These are phyloP conservation scores for Mortierella sp. DNA, from an alignment of 371 early-diverging fungal genomes.

Conservation along the genomic window DNA sequence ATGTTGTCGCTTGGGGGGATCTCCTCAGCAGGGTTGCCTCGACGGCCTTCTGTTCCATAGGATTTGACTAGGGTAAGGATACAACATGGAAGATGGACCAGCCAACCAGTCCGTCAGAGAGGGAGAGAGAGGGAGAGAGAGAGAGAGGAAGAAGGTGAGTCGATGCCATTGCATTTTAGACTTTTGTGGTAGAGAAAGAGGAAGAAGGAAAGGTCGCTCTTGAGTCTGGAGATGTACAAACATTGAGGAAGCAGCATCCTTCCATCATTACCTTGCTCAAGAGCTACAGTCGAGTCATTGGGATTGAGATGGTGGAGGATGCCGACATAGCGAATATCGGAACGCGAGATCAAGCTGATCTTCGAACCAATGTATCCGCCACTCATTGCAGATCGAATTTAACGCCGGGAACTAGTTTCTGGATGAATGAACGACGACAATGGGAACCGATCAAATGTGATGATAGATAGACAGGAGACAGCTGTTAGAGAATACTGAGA, in stretches of 20 bases:
- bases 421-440: background rate
- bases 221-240: background rate
- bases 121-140: background rate
- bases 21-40: conserved; percentile 82
- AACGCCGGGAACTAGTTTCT: background rate
- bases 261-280: conserved; percentile 77
- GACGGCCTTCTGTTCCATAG: conserved; percentile 87
- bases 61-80: conserved; percentile 70
- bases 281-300: conserved; percentile 89
- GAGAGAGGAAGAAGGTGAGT: background rate
- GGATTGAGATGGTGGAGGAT: conserved; percentile 89
- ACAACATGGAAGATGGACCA: background rate
- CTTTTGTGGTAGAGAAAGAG: background rate
- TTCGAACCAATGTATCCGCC: conserved; percentile 79
- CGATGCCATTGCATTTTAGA: no score
- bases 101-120: background rate
- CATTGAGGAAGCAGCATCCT: background rate
- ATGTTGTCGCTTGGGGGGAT: conserved; percentile 85
- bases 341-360: conserved; percentile 88
- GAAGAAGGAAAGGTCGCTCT: background rate
- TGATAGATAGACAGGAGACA: background rate
- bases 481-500: background rate
- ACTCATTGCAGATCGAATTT: conserved; percentile 57
- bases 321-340: conserved; percentile 94
- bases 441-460: background rate